phyloP scores from a whole-genome alignment of 192 early-diverging fungal genomes.

The Linnemannia hyalina region DNA sequence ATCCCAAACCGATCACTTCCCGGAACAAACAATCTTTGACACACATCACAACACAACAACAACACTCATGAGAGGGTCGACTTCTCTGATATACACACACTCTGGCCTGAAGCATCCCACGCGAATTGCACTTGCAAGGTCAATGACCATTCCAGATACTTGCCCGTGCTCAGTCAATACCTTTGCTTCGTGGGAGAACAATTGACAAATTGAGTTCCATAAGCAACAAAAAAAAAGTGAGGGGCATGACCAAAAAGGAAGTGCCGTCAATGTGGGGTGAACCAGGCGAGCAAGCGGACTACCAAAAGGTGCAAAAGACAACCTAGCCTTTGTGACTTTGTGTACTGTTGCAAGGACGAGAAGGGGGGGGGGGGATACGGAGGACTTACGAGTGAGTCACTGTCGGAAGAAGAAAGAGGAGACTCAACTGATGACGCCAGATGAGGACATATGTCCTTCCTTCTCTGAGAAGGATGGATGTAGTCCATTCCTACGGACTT shows the following conservation, averaged over 20 bases:
- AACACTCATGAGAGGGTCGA: neutral
- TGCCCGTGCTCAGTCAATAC: neutral
- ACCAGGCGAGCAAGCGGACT: constrained; percentile 2
- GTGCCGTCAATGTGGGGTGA: constrained; percentile 35
- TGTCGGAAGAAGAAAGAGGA: constrained; percentile 5
- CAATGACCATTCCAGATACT: neutral
- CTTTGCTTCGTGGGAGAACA: neutral
- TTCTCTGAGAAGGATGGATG: neutral
- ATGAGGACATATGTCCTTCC: neutral
- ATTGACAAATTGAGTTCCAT: neutral
- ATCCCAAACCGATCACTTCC: too few species aligned
- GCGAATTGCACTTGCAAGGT: neutral
- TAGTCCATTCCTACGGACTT: neutral
- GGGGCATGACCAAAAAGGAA: constrained; percentile 34
- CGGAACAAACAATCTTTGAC: neutral
- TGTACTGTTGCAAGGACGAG: neutral
- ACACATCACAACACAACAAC: neutral
- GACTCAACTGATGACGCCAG: neutral
- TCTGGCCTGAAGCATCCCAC: neutral
- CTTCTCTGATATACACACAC: neutral
- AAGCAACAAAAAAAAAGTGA: neutral
- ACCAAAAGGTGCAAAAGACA: neutral
- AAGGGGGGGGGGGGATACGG: neutral
- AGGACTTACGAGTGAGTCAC: neutral
- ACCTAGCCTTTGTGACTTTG: neutral